phyloP scores from a whole-genome alignment of 345 rosid genomes.

The Trapa incisa region DNA sequence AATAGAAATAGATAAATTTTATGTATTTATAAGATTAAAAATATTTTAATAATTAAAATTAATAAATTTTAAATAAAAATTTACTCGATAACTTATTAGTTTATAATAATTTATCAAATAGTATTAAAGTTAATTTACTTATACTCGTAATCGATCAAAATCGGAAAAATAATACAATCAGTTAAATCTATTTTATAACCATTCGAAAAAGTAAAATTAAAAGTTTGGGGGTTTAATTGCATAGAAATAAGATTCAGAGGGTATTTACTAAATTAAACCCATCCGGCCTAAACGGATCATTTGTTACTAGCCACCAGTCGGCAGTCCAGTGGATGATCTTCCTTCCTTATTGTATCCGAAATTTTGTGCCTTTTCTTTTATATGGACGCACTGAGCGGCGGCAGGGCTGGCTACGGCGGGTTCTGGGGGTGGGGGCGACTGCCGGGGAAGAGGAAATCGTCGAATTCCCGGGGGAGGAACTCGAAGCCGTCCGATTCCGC shows the following conservation, averaged over 20 bases:
- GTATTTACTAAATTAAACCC: not conserved
- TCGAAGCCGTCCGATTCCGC: conserved; percentile 43
- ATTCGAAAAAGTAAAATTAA: not conserved
- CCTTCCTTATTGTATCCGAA: not conserved
- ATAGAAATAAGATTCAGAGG: not conserved
- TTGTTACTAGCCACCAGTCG: not conserved
- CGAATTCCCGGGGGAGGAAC: conserved; percentile 16
- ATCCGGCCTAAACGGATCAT: not conserved
- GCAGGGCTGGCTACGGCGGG: conserved; percentile 32
- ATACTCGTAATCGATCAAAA: too few relatives aligned
- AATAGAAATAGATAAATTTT: too few relatives aligned
- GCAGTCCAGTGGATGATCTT: not conserved
- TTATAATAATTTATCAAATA: too few relatives aligned
- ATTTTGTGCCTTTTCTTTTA: not conserved
- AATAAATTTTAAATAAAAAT: too few relatives aligned
- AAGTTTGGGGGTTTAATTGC: not conserved
- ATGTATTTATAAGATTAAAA: too few relatives aligned
- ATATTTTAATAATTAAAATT: too few relatives aligned
- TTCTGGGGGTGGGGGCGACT: conserved; percentile 46
- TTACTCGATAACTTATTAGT: too few relatives aligned
- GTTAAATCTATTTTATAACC: too few relatives aligned
- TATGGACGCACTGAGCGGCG: conserved; percentile 45
- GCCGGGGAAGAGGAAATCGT: conserved; percentile 16
- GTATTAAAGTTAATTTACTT: too few relatives aligned
- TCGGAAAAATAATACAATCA: too few relatives aligned